Base-by-base conservation (phyloP, 2,329 filamentous ascomycete genomes). In the Diaporthe ampelina region DNA sequence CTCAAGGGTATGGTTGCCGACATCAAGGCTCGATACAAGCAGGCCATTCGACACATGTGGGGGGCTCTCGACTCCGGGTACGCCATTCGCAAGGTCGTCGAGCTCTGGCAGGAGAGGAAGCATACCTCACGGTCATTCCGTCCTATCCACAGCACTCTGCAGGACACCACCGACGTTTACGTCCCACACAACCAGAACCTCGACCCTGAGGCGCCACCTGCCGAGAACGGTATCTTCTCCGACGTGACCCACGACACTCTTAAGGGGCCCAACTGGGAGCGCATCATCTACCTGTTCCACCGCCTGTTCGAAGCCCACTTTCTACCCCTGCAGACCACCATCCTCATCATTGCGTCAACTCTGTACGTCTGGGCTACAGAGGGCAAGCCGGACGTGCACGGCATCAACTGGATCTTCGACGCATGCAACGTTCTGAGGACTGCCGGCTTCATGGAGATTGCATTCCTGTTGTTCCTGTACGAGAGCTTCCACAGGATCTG, bases 11-110 rank as follows among this genome's bases (percentile, higher is more conserved):
- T 89, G 74, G 81, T 88, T 63, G 85, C 86, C 56, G 92, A 93
- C 76, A 86, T 92, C 78, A 81, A 84, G 50, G 92, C 92, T 29
- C 90, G 93, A 29, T 94, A 94, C 81, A 91, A 90, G 81, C 93
- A 94, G 83, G 92, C 92, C 59, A 83, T 94, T 71, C 88, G 93
- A 76, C 92, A 94, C 83, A 94, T 94, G 92, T 94, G 92, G 92
- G 92, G 92, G 78, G 89, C 91, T 74, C 84, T 94, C 26, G 92
- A 94, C 79, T 91, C 90, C 21, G 92, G 92, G 2, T 94, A 89
- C 78, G 89, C 91, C 15, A 82, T 93, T 74, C 86, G 89, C 72
- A 90, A 90, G 79, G 83, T 88, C 7, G 83, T 86, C n/a, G 88
- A 88, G 80, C 86, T 91, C 78, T 91, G 88, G 88, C 85, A 85